Evolutionary conservation across 176 grass and related monocot genomes (phyloP).

Genomic region (Triticum urartu): DNA sequence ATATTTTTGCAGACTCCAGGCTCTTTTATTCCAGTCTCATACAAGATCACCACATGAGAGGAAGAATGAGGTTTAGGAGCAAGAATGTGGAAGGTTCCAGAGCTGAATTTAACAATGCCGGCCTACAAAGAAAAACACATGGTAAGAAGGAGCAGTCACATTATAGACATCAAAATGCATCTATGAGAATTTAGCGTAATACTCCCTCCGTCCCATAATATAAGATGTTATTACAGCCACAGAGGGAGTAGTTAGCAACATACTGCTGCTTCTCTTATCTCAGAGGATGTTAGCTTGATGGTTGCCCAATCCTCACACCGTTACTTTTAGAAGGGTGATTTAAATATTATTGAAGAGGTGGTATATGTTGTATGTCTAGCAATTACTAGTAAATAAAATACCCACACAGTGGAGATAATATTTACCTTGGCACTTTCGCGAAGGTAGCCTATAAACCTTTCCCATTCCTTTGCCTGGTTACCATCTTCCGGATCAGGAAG

Average conservation of each 20-base stretch:
- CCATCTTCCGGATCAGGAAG: constrained; percentile 50
- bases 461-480: constrained; percentile 51
- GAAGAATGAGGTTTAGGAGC: constrained; percentile 36
- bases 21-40: constrained; percentile 2
- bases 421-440: constrained; percentile 36
- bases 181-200: neutral
- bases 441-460: constrained; percentile 46
- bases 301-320: neutral
- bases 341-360: neutral
- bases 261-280: neutral
- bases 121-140: constrained; percentile 39
- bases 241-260: neutral
- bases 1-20: constrained; percentile 18
- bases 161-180: constrained; percentile 17
- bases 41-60: constrained; percentile 51
- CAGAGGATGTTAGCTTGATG: neutral
- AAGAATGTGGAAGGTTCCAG: constrained; percentile 45
- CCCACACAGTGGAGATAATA: neutral
- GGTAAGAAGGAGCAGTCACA: neutral
- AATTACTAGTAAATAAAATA: constrained; percentile 7
- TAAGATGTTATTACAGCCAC: no score
- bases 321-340: neutral
- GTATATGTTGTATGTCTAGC: neutral
- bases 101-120: constrained; percentile 20
- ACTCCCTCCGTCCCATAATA: no score